These are phyloP conservation scores for Chlorella variabilis DNA, from an alignment of 163 green algal species.

Conservation along the genomic window DNA sequence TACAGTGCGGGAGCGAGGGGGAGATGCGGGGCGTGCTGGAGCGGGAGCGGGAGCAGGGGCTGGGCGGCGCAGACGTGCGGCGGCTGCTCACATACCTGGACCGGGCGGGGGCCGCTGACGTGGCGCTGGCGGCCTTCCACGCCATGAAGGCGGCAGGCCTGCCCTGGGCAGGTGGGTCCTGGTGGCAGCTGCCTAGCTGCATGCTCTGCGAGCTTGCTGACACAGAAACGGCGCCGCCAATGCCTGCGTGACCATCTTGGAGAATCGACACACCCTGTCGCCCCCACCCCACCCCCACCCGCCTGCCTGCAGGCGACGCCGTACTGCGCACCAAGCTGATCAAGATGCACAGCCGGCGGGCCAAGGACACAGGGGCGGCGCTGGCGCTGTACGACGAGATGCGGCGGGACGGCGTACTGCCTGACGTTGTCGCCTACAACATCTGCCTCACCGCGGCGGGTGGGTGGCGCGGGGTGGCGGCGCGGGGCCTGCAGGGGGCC, in stretches of 20 bases:
- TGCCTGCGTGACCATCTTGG: too few relatives aligned
- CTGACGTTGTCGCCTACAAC: constrained; percentile 66
- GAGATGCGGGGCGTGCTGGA: constrained; percentile 18
- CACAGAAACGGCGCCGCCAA: too few relatives aligned
- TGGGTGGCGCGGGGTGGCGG: too few relatives aligned
- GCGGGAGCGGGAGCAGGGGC: background rate
- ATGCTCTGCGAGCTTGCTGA: too few relatives aligned
- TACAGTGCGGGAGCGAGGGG: background rate
- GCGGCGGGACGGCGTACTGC: constrained; percentile 46
- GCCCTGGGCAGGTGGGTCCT: background rate
- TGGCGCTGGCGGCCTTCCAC: constrained; percentile 28
- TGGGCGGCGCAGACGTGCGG: constrained; percentile 11
- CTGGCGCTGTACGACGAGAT: constrained; percentile 62
- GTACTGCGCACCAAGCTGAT: constrained; percentile 53
- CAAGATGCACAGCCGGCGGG: constrained; percentile 28
- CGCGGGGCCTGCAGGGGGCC: constrained; percentile 25
- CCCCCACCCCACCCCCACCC: background rate
- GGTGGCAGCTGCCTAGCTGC: too few relatives aligned
- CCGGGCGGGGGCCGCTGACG: constrained; percentile 23
- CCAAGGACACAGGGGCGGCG: constrained; percentile 17
- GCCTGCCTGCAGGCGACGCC: background rate
- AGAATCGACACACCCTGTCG: too few relatives aligned
- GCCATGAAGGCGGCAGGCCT: constrained; percentile 17
- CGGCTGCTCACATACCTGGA: constrained; percentile 41
- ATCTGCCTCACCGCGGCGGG: constrained; percentile 54